A percentile compares a stretch with the other conserved stretches of the same genome.
phyloP scores from a whole-genome alignment of 2,329 filamentous ascomycete species.

The Berkeleyomyces rouxiae region DNA sequence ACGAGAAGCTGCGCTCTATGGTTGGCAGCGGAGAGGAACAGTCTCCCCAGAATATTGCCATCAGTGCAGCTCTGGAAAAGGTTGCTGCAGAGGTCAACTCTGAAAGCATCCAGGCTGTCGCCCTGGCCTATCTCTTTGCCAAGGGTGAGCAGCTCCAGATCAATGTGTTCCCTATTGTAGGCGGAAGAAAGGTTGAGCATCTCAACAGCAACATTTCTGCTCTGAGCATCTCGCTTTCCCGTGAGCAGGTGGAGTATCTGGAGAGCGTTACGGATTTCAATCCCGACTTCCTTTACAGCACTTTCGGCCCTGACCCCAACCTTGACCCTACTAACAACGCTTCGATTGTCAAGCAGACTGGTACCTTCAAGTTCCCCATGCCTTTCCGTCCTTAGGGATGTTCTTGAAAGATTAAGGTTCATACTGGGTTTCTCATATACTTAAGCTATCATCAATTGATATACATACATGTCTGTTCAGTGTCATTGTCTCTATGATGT shows the following conservation, averaged over 20 bases:
- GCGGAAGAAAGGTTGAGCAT: constrained; percentile 35
- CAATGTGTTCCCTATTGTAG: constrained; percentile 37
- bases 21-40: constrained; percentile 18
- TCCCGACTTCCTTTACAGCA: background rate
- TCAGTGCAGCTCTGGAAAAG: constrained; percentile 41
- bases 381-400: constrained; percentile 2
- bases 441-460: too few species aligned
- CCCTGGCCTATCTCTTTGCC: constrained; percentile 33
- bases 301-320: background rate
- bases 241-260: constrained; percentile 37
- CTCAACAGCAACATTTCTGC: constrained; percentile 39
- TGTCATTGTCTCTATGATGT: too few species aligned
- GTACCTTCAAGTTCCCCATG: background rate
- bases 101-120: constrained; percentile 41
- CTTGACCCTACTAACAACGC: background rate
- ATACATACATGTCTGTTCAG: too few species aligned
- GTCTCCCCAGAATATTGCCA: constrained; percentile 31
- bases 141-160: constrained; percentile 25
- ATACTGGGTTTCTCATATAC: too few species aligned
- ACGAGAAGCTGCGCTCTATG: constrained; percentile 25
- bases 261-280: constrained; percentile 37
- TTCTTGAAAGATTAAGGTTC: too few species aligned
- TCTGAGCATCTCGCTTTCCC: constrained; percentile 30
- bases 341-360: background rate
- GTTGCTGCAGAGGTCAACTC: constrained; percentile 39